Conservation (phyloP, 1,139 yeast species). For the Zygotorulaspora mrakii region DNA sequence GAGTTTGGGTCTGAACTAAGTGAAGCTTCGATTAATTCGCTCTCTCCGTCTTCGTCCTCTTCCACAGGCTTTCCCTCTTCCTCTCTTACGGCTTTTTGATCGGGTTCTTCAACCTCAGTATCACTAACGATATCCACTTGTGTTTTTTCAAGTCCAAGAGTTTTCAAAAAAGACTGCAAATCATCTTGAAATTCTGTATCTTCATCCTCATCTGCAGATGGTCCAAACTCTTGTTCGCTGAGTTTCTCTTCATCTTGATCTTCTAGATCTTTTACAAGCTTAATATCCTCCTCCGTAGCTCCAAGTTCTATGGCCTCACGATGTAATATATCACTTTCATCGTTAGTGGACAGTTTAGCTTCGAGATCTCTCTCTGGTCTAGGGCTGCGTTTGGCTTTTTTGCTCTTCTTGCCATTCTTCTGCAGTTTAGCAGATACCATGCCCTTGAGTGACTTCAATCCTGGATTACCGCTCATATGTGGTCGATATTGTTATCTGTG, state of each 20-base stretch:
- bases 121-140: conserved; percentile 28
- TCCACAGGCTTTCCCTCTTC: conserved; percentile 28
- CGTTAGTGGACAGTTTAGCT: conserved; percentile 12
- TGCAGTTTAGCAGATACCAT: conserved; percentile 44
- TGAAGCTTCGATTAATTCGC: conserved; percentile 9
- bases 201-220: conserved; percentile 38
- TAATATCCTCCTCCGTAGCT: conserved; percentile 66
- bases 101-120: conserved; percentile 32
- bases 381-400: conserved; percentile 21
- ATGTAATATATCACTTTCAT: conserved; percentile 45
- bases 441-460: conserved; percentile 54
- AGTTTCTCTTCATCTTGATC: conserved; percentile 47
- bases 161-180: conserved; percentile 60
- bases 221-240: conserved; percentile 60
- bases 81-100: conserved; percentile 26
- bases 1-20: conserved; percentile 20
- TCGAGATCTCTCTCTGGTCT: conserved; percentile 19
- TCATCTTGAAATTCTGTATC: conserved; percentile 57
- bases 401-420: conserved; percentile 26
- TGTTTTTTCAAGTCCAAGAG: conserved; percentile 53
- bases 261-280: conserved; percentile 49
- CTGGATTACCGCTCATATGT: conserved; percentile 18
- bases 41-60: conserved; percentile 10
- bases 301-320: conserved; percentile 71
- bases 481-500: neutral